phyloP scores from a whole-genome alignment of 164 flowering plant genomes.

The Piper longum region DNA sequence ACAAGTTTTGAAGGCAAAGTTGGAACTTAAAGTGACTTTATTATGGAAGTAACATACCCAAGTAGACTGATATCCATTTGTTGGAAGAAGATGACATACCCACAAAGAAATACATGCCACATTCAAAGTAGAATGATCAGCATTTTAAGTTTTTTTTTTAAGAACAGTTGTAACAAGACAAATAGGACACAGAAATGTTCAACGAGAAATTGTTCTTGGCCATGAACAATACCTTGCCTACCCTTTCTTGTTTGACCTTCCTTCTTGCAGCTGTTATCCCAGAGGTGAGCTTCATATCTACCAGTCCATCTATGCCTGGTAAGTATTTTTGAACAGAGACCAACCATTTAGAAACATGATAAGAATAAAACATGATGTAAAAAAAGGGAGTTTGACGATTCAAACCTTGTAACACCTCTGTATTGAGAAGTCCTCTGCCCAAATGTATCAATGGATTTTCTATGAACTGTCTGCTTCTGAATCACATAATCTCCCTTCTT shows the following conservation, averaged over 20 bases:
- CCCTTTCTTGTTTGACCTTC: constrained; percentile 94
- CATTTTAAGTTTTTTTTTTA: too few species aligned
- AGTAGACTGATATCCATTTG: constrained; percentile 42
- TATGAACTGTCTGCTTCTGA: constrained; percentile 52
- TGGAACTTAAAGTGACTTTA: background rate
- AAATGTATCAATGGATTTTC: constrained; percentile 77
- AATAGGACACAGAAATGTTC: background rate
- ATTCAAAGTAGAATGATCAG: background rate
- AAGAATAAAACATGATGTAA: background rate
- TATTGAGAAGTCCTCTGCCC: constrained; percentile 84
- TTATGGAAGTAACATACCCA: constrained; percentile 32
- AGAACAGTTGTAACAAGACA: background rate
- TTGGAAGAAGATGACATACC: background rate
- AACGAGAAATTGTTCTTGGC: background rate
- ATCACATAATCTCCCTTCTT: constrained; percentile 43
- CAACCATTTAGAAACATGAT: background rate
- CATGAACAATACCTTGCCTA: constrained; percentile 61
- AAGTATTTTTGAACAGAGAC: background rate
- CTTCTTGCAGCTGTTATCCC: constrained; percentile 93
- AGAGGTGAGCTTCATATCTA: constrained; percentile 85
- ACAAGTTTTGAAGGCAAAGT: background rate
- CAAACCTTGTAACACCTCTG: constrained; percentile 73
- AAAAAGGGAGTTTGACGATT: constrained; percentile 1
- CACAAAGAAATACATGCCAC: background rate
- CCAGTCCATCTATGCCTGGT: constrained; percentile 91